These are phyloP conservation scores for Pseudoturritis turrita DNA, from an alignment of 345 rosid genomes.

Conservation along the genomic window DNA sequence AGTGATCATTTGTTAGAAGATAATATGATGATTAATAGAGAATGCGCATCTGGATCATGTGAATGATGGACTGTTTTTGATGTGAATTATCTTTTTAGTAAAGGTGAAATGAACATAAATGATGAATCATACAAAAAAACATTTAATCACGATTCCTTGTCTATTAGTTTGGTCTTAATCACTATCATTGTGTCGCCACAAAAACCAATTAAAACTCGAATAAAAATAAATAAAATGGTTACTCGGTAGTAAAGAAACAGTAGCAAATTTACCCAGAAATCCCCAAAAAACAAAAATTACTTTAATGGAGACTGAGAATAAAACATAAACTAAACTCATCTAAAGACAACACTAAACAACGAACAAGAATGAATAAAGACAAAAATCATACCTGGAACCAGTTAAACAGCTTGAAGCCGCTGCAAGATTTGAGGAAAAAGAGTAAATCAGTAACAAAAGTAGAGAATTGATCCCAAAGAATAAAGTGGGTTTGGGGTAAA, in stretches of 20 bases:
- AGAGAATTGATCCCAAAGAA: not conserved
- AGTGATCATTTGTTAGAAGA: not conserved
- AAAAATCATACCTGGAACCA: slow-evolving; percentile 33
- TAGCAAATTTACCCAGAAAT: slow-evolving; percentile 8
- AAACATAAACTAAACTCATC: not conserved
- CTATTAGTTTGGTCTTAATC: slow-evolving; percentile 13
- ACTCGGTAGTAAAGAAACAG: slow-evolving; percentile 24
- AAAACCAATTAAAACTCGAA: not conserved
- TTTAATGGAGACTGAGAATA: not conserved
- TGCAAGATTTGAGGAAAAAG: not conserved
- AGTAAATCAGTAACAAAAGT: not conserved
- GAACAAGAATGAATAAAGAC: slow-evolving; percentile 1
- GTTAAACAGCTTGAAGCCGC: slow-evolving; percentile 26
- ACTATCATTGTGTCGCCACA: slow-evolving; percentile 21
- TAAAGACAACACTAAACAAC: not conserved
- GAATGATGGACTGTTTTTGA: not conserved
- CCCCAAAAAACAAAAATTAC: not conserved
- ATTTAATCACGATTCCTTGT: slow-evolving; percentile 10
- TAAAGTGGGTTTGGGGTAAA: not conserved
- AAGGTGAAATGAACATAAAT: slow-evolving; percentile 8
- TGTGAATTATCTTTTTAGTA: not conserved
- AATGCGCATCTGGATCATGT: slow-evolving; percentile 20
- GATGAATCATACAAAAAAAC: not conserved
- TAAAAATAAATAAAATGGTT: not conserved
- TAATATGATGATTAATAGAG: not conserved